Conservation (phyloP, 805 yeast species). For the Kluyveromyces lactis region DNA sequence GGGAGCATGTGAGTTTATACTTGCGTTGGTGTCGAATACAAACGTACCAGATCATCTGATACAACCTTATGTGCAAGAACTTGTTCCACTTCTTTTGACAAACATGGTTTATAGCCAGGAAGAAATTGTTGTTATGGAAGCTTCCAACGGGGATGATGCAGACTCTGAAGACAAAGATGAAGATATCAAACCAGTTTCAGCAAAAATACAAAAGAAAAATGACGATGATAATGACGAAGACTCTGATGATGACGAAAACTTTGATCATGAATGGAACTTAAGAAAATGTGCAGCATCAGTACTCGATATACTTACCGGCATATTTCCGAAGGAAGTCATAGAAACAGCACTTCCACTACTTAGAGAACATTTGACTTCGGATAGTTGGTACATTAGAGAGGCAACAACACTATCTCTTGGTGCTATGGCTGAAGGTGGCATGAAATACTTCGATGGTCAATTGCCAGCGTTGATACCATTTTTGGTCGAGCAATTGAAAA, state of each 20-base stretch:
- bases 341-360: slow-evolving; percentile 64
- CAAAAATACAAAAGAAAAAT: slow-evolving; percentile 47
- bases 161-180: slow-evolving; percentile 74
- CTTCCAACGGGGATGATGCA: slow-evolving; percentile 58
- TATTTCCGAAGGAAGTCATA: slow-evolving; percentile 60
- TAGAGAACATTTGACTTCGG: slow-evolving; percentile 57
- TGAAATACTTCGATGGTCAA: slow-evolving; percentile 59
- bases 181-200: slow-evolving; percentile 78
- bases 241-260: slow-evolving; percentile 63
- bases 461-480: slow-evolving; percentile 79
- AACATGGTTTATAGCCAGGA: slow-evolving; percentile 86
- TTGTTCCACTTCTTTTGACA: slow-evolving; percentile 69
- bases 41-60: slow-evolving; percentile 46
- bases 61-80: slow-evolving; percentile 46
- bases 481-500: slow-evolving; percentile 69
- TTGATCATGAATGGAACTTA: slow-evolving; percentile 75
- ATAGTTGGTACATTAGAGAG: slow-evolving; percentile 84
- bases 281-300: slow-evolving; percentile 95
- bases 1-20: slow-evolving; percentile 88
- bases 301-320: slow-evolving; percentile 67
- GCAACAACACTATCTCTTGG: slow-evolving; percentile 93
- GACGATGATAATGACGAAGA: slow-evolving; percentile 45
- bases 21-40: slow-evolving; percentile 60
- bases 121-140: slow-evolving; percentile 60
- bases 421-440: slow-evolving; percentile 86